Base-by-base conservation (phyloP, 805 yeast genomes). In the Spathaspora girioi region DNA sequence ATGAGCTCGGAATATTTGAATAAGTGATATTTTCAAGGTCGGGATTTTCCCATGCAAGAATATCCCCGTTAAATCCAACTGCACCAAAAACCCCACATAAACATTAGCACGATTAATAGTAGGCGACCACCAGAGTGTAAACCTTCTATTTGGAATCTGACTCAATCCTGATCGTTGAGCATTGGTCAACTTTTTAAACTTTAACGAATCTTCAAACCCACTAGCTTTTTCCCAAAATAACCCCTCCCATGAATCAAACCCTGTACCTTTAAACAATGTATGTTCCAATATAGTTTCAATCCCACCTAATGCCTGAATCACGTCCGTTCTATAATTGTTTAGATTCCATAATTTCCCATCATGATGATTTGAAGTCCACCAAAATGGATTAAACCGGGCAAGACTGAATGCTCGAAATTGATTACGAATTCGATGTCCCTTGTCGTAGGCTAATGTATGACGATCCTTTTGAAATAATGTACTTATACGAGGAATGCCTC, bases 91-190 rank as follows among this genome's bases (percentile, higher is more conserved):
- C 26, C 99, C 99, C 51, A 94, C 97, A 64, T 94, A 94, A 23
- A 94, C 98, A 63, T 94, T 94, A 5, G 99, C 99, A 56, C 99
- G 81, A 63, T 94, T 94, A 60, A 94, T 94, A 0, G 99, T 94
- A 5, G 99, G 99, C 0, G 97, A 91, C 99, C 99, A 94, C 99
- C 99, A 94, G 29, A 94, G 73, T 0, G 99, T 94, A 65, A 94
- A 94, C 45, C 99, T 80, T 66, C 99, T 85, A 65, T 94, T 94
- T 2, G 99, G 99, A 62, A 94, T 93, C 71, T 94, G 99, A 63
- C 96, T 89, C 57, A 94, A 78, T 65, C 99, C 99, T 4, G 97
- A 86, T 62, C 99, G 78, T 74, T 94, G 99, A 1, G 99, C 99
- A 69, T 93, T 93, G 1, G 99, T 94, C 59, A 94, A 78, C 65